Base-by-base conservation (phyloP, 2,329 filamentous ascomycete genomes). In the Leptodontidium sp. region DNA sequence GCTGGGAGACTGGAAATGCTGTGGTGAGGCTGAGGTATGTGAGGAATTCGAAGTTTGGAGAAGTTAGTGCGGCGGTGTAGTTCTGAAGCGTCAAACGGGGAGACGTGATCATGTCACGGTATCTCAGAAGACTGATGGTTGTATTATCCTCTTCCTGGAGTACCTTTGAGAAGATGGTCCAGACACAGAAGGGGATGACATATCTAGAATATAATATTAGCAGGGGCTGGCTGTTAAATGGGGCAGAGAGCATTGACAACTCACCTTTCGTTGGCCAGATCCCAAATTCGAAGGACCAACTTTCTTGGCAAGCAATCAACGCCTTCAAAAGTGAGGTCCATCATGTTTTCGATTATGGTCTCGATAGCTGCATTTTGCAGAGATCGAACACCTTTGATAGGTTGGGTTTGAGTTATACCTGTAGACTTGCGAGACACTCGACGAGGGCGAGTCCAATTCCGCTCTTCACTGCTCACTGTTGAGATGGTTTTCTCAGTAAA, bases 11-110 rank as follows among this genome's bases (percentile, higher is more conserved):
- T 26, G 72, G 32, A 43, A 76, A 75, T 1, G 58, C 52, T 21
- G 71, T 69, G 40, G 76, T 77, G 21, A 80, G 78, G 55, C 72
- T 76, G 15, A 80, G 67, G 21, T 69, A 70, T 17, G 77, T 72
- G 17, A 79, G 72, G 64, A 78, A 79, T 1, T 78, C 75, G 52
- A 76, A 78, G 11, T 70, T 71, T 7, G 32, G 35, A 14, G 78
- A 78, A 14, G 65, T 75, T 38, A 79, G 64, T 47, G 77, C 72
- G 2, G 32, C 66, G 6, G 70, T 74, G 53, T 78, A 79, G 1
- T 71, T 64, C 26, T 64, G 57, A 9, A 79, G 71, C 43, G 67
- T 62, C n/a, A 71, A 71, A 12, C 62, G 55, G 32, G 76, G 76
- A 9, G 59, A 58, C 29, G 53, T 21, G 32, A 79, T 72, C 7